Evolutionary conservation across 805 yeast genomes (phyloP), one percentile per base, ranked within the genome.

Genomic region (Candida quercuum): DNA sequence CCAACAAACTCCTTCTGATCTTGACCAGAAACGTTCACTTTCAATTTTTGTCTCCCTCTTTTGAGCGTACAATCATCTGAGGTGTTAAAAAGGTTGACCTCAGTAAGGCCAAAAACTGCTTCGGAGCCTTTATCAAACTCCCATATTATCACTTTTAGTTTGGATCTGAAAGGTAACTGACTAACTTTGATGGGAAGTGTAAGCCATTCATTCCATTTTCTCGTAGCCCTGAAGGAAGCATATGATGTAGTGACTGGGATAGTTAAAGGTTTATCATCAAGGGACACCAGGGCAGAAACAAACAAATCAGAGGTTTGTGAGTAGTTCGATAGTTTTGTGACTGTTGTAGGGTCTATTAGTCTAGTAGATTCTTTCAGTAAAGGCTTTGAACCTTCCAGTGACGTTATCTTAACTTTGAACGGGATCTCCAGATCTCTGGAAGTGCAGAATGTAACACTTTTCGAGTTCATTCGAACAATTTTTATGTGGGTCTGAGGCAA

Each of bases 131-230:
- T 76, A 22, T 74, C 72, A 41, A 76, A 80, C 45, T 85, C 95
- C 75, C 81, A 84, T 2, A 88, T 47, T 2, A 73, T 67, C 18
- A 93, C 65, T 37, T 72, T 71, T 14, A 89, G 56, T 43, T 67
- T 71, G 5, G 93, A 60, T 28, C 74, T 72, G 26, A 77, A 54
- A 3, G 86, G 81, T n/a, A 91, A 57, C 51, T 87, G 93, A 37
- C 74, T 72, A 46, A 84, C 76, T 37, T 70, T 67, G 3, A 89
- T 71, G 1, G 97, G 91, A 33, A 93, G 57, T 32, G 73, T 71
- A 16, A 86, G 59, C 83, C 87, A 81, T 42, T 78, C 76, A 47
- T 81, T 73, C 89, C 93, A 86, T 33, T 56, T 72, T 52, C 72
- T 72, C 23, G 59, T 39, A 22, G 47, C 51, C 40, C 66, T 64